phyloP scores from a whole-genome alignment of 331 rosid genomes.

The Arachis monticola region DNA sequence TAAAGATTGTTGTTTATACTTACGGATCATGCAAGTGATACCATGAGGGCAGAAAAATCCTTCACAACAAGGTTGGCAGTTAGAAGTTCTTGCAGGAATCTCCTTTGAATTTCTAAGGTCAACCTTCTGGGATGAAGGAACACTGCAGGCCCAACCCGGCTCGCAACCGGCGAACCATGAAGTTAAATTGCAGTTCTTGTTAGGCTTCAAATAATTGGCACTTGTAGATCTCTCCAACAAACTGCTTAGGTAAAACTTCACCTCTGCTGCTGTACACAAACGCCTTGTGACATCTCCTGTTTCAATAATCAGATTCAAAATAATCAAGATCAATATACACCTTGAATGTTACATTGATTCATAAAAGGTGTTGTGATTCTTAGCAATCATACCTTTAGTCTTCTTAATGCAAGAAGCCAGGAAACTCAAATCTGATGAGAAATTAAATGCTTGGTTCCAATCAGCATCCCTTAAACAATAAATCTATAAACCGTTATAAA shows the following conservation, averaged over 20 bases:
- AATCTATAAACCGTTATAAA: slow-evolving; percentile 4
- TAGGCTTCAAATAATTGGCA: slow-evolving; percentile 73
- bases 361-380: no score
- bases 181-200: slow-evolving; percentile 89
- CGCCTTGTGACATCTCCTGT: slow-evolving; percentile 78
- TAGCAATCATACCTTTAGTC: slow-evolving; percentile 55
- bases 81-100: slow-evolving; percentile 76
- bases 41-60: slow-evolving; percentile 99
- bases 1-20: slow-evolving; percentile 39
- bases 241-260: slow-evolving; percentile 71
- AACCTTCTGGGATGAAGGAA: slow-evolving; percentile 53
- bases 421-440: slow-evolving; percentile 76
- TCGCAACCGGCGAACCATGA: slow-evolving; percentile 95
- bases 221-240: slow-evolving; percentile 52
- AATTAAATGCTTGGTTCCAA: slow-evolving; percentile 90
- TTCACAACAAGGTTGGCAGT: slow-evolving; percentile 85
- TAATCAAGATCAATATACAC: not conserved
- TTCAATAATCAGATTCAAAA: slow-evolving; percentile 41
- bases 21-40: slow-evolving; percentile 96
- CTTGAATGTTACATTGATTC: no score
- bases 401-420: slow-evolving; percentile 78
- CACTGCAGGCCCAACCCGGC: slow-evolving; percentile 98
- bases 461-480: slow-evolving; percentile 75
- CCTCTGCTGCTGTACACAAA: slow-evolving; percentile 88
- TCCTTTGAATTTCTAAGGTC: slow-evolving; percentile 64